Base-by-base conservation (phyloP, 495 filamentous ascomycete genomes). In the Penicillium subrubescens region DNA sequence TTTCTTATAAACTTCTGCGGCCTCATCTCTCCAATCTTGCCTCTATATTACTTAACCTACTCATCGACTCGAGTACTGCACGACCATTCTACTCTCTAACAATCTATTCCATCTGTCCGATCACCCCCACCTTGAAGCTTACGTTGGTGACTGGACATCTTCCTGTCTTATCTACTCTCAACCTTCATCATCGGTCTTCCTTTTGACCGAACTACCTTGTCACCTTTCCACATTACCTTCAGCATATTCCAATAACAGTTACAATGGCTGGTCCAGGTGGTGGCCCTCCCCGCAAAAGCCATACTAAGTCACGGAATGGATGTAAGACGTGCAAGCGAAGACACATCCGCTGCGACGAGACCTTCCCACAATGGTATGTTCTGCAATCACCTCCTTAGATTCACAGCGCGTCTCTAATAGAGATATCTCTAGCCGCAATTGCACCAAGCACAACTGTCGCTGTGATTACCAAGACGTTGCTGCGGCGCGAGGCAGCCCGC, bases 291-390 rank as follows among this genome's bases (percentile, higher is more conserved):
- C 82, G 83, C 65, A 86, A 83, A 74, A 93, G 94, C 80, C 95
- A 99, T 82, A 99, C 96, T 67, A 99, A 99, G 80, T 97, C 94
- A 54, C 88, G 95, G 62, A 97, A 97, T 79, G 95, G 95, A 54
- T 99, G 95, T 80, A 93, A 92, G 69, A 97, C 92, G 35, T 99
- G 95, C 86, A 99, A 99, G 84, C 88, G 90, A 77, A 88, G 95
- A 71, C 95, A 99, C 79, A 98, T 99, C 74, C 88, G 95, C 63
- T 99, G 95, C 79, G 95, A 99, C 76, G 96, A 99, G 77, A 97
- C 85, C 63, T 97, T 94, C 69, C 95, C 96, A 25, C 95, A 99
- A 87, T 99, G 95, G 94, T 97, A 84, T 67, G 83, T 77, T 25
- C 27, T 17, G 3, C 25, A 21, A 23, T 23, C 21, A 25, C 31